phyloP scores from a whole-genome alignment of 1,284 basidiomycete species.

The Ceratobasidium theobromae region DNA sequence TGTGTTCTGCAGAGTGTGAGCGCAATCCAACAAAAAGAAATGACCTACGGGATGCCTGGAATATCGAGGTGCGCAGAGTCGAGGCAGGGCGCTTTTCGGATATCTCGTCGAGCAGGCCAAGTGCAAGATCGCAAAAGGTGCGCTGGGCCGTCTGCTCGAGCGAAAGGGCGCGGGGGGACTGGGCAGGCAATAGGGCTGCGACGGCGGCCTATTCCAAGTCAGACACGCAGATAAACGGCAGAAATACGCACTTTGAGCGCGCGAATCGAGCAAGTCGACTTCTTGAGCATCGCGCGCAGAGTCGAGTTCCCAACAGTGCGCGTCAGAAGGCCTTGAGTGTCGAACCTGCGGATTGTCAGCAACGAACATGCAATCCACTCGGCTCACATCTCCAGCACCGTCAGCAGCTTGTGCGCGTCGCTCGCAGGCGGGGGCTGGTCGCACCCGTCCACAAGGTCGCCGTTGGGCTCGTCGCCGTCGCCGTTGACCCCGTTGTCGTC shows the following conservation, averaged over 20 bases:
- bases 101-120: conserved; percentile 67
- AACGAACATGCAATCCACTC: conserved; percentile 13
- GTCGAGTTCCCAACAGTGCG: conserved; percentile 68
- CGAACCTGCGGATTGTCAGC: conserved; percentile 50
- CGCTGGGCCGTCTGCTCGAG: conserved; percentile 65
- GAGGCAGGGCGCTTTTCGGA: conserved; percentile 49
- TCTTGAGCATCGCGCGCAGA: conserved; percentile 62
- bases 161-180: conserved; percentile 62
- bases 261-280: conserved; percentile 56
- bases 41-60: conserved; percentile 39
- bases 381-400: conserved; percentile 70
- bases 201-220: conserved; percentile 55
- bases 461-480: not conserved
- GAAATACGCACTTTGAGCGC: conserved; percentile 52
- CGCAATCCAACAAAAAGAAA: not conserved
- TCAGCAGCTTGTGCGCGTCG: conserved; percentile 65
- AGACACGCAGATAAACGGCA: conserved; percentile 31
- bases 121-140: conserved; percentile 69
- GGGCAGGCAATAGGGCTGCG: conserved; percentile 63
- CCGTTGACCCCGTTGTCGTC: not conserved
- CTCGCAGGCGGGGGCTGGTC: conserved; percentile 53
- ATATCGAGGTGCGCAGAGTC: conserved; percentile 43
- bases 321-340: conserved; percentile 74
- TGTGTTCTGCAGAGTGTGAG: conserved; percentile 37
- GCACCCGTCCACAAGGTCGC: conserved; percentile 44